Evolutionary conservation across 2,329 filamentous ascomycete species (phyloP), one percentile per base, ranked within the genome.

Genomic region (Colletotrichum filicis): DNA sequence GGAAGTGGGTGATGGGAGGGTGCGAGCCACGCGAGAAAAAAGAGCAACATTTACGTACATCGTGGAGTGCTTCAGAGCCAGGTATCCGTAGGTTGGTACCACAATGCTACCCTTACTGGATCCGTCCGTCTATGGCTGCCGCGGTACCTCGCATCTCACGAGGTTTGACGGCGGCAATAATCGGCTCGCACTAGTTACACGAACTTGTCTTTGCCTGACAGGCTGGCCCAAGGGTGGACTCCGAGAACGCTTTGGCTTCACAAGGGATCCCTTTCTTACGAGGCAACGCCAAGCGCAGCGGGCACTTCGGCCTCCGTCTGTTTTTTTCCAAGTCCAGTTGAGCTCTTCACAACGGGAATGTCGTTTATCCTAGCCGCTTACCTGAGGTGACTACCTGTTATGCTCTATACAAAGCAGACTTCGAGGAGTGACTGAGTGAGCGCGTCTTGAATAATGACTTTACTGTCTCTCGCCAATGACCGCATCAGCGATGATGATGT

Each of bases 191-290:
- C 24, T 42, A 19, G 19, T 42, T 19, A 42, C 37, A 42, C 37
- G 16, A 42, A 42, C 16, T 42, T 42, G 37, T 42, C 14, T 42
- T 42, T 42, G 37, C 16, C 37, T 42, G 37, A 42, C 37, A 59
- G 28, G 52, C n/a, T 46, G 28, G 52, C 14, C 30, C 37, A 2
- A 26, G 24, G 24, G 42, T 68, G 56, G 68, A 5, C 56, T 56
- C 68, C 56, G 19, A 46, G 19, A 55, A 26, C 22, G 19, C 37
- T 35, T 37, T 53, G 6, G 22, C 53, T 49, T 55, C 42, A 58
- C 69, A 68, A 55, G 65, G 59, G 32, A 65, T 12, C 35, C 70
- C 60, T 56, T 64, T 32, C 65, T 53, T 55, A 19, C 28, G n/a
- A 59, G 30, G 46, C 56, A 69, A 22, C n/a, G 59, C 30, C 28